A percentile compares a stretch with the other conserved stretches of the same genome.
These are phyloP conservation scores for Filosporella fistucella DNA, from an alignment of 495 filamentous ascomycete genomes.

Conservation along the genomic window DNA sequence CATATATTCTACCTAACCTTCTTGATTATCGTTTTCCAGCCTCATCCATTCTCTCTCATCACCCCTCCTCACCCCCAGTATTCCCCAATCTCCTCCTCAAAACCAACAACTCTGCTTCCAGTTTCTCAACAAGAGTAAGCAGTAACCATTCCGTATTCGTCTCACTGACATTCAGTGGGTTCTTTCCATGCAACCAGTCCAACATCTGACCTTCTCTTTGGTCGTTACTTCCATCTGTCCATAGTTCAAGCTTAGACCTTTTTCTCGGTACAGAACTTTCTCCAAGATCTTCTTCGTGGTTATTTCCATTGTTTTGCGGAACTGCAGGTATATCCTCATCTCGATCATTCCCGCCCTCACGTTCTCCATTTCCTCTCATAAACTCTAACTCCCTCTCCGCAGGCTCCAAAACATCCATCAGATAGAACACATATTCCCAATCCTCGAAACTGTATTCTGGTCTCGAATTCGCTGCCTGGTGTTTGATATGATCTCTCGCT, in stretches of 20 bases:
- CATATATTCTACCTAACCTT: no score
- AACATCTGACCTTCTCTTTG: background rate
- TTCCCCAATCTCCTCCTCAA: slow-evolving; percentile 9
- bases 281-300: background rate
- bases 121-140: slow-evolving; percentile 7
- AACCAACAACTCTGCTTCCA: slow-evolving; percentile 3
- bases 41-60: no score
- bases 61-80: no score
- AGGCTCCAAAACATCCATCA: slow-evolving; percentile 7
- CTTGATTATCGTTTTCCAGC: no score
- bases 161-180: slow-evolving; percentile 8
- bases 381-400: no score
- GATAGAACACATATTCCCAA: slow-evolving; percentile 16
- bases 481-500: slow-evolving; percentile 3
- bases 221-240: no score
- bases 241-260: background rate
- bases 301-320: background rate
- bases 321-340: background rate
- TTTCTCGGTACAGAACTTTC: background rate
- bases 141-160: slow-evolving; percentile 11
- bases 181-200: slow-evolving; percentile 15
- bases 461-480: background rate
- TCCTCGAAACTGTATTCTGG: slow-evolving; percentile 9
- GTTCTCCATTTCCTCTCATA: no score
- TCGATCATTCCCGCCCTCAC: background rate